Base-by-base conservation (phyloP, 768 basidiomycete species). In the Boletus tylopilopsis region DNA sequence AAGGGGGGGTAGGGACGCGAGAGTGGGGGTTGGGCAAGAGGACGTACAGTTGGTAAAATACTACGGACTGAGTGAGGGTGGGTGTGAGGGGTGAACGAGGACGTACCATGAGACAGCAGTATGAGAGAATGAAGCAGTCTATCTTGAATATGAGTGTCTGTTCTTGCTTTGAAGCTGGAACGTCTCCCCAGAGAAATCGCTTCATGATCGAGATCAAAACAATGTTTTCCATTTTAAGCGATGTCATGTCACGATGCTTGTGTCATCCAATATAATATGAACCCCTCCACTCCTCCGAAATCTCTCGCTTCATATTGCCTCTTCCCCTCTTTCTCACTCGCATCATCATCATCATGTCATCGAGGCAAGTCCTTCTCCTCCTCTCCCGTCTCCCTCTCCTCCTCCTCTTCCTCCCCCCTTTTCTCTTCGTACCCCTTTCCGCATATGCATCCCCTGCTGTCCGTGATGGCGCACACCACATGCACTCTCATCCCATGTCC, bases 51-150 rank as follows among this genome's bases (percentile, higher is more conserved):
- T 85, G 19, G 79, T 79, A 54, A 84, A 85, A 64, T 84, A 84
- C 81, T 82, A 43, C 32, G n/a, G 15, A 23, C 13, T 10, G 11
- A n/a, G 23, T 46, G 27, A 13, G 30, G 15, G 0, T 13, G 33
- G 7, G 8, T 9, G n/a, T 18, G 16, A 34, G 16, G n/a, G 4
- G n/a, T 34, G n/a, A 18, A 18, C n/a, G 33, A 13, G 33, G 33
- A 34, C 49, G 36, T 54, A 84, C 78, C 83, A 85, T 80, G 39
- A 86, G 71, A 69, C 84, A 86, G 60, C 82, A 81, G 60, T 84
- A 86, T 9, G 82, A 84, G 34, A 87, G 63, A 42, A 87, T 84
- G 60, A 85, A 84, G 71, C 76, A 80, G 63, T 88, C 78, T 21
- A 79, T 70, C 55, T 87, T 87, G 55, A 78, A 57, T 22, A 87